phyloP scores from a whole-genome alignment of 2,329 filamentous ascomycete genomes.

The Clonostachys rhizophaga region DNA sequence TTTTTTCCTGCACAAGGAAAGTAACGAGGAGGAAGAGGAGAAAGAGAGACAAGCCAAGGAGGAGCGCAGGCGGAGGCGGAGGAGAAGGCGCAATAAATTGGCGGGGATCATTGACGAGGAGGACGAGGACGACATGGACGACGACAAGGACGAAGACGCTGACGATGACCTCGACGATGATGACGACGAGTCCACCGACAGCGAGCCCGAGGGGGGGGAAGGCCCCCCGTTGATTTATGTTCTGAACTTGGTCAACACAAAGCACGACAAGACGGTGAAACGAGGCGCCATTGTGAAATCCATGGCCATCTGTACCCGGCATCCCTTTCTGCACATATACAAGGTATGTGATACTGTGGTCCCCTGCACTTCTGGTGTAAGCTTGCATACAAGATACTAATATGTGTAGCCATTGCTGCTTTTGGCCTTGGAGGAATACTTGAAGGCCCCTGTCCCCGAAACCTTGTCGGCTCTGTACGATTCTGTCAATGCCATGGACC shows the following conservation, averaged over 20 bases:
- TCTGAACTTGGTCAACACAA: conserved; percentile 95
- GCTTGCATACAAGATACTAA: neutral
- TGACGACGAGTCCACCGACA: conserved; percentile 49
- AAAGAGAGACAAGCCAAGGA: conserved; percentile 57
- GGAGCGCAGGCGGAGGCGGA: conserved; percentile 44
- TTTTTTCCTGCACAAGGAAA: conserved; percentile 97
- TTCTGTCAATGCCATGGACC: conserved; percentile 93
- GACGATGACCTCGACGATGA: conserved; percentile 45
- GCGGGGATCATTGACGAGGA: conserved; percentile 42
- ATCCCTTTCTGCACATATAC: conserved; percentile 98
- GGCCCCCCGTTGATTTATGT: conserved; percentile 95
- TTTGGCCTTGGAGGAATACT: conserved; percentile 92
- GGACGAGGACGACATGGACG: conserved; percentile 32
- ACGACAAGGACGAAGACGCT: conserved; percentile 40
- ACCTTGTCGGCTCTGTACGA: conserved; percentile 87
- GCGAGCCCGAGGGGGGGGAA: conserved; percentile 67
- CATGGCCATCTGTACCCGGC: conserved; percentile 97
- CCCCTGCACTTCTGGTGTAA: neutral
- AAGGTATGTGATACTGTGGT: conserved; percentile 55
- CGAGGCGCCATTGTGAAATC: conserved; percentile 94
- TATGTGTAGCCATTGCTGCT: conserved; percentile 72
- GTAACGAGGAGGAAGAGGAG: conserved; percentile 76
- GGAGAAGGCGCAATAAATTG: conserved; percentile 44
- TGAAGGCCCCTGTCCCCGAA: conserved; percentile 83
- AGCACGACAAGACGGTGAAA: conserved; percentile 89